A percentile compares a stretch with the other conserved stretches of the same genome.
These are phyloP conservation scores for Medicago ruthenica DNA, from an alignment of 306 rosid genomes.

Conservation along the genomic window DNA sequence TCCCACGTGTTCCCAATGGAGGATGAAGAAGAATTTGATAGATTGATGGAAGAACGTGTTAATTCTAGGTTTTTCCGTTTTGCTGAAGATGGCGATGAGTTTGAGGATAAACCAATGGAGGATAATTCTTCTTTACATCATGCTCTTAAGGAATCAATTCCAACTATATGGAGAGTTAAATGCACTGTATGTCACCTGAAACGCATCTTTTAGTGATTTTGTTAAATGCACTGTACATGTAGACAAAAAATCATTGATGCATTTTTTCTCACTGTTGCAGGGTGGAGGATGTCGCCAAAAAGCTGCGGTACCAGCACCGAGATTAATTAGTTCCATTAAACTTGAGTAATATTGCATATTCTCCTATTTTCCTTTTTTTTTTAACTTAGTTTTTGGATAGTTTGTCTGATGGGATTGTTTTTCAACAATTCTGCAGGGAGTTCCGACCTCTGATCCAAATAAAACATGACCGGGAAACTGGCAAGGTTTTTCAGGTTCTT, in stretches of 20 bases:
- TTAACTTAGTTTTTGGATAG: not conserved
- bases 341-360: conserved; percentile 72
- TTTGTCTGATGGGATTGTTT: conserved; percentile 35
- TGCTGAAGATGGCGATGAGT: conserved; percentile 59
- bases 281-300: conserved; percentile 88
- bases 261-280: conserved; percentile 50
- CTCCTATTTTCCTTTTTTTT: conserved; percentile 17
- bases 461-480: conserved; percentile 78
- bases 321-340: conserved; percentile 88
- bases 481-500: conserved; percentile 67
- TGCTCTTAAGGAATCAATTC: conserved; percentile 53
- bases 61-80: conserved; percentile 48
- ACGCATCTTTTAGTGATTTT: conserved; percentile 22
- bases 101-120: conserved; percentile 66
- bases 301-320: conserved; percentile 67
- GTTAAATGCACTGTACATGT: not conserved
- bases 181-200: conserved; percentile 67
- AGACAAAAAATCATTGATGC: conserved; percentile 22
- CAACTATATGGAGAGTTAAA: conserved; percentile 90
- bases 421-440: conserved; percentile 60
- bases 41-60: conserved; percentile 75
- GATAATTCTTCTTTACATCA: conserved; percentile 46
- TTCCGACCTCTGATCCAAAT: conserved; percentile 84
- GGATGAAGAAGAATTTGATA: conserved; percentile 82
- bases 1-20: conserved; percentile 67